Percentiles rank a stretch among this genome's conserved stretches.
phyloP scores from a whole-genome alignment of 768 basidiomycete genomes.

The Boletus tomentosulus region DNA sequence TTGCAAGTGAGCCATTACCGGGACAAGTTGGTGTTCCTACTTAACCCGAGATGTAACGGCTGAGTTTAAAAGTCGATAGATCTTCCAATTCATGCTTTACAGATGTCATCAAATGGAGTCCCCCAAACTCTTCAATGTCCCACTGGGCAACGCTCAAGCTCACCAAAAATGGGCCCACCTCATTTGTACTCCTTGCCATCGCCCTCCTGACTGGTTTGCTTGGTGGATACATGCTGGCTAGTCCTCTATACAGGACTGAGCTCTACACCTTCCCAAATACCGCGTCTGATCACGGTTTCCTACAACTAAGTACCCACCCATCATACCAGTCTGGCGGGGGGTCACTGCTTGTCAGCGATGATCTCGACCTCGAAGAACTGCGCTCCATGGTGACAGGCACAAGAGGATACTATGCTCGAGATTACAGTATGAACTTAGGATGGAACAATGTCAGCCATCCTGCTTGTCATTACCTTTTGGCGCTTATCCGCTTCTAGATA shows the following conservation, averaged over 20 bases:
- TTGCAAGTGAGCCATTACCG: background rate
- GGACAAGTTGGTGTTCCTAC: background rate
- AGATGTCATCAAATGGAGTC: no score
- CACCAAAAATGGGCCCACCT: slow-evolving; percentile 11
- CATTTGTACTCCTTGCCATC: slow-evolving; percentile 16
- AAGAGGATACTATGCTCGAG: slow-evolving; percentile 41
- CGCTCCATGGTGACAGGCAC: slow-evolving; percentile 34
- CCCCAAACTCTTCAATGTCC: slow-evolving; percentile 1
- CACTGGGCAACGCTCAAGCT: slow-evolving; percentile 15
- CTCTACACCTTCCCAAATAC: slow-evolving; percentile 15
- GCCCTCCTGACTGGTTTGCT: slow-evolving; percentile 23
- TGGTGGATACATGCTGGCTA: slow-evolving; percentile 23
- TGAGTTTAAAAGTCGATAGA: no score
- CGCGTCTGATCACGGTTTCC: background rate
- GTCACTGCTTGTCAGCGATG: slow-evolving; percentile 16
- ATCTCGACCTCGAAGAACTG: slow-evolving; percentile 31
- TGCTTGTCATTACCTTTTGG: background rate
- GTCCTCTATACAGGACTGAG: slow-evolving; percentile 12
- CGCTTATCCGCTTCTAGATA: slow-evolving; percentile 29
- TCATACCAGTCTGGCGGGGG: background rate
- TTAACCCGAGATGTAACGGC: no score
- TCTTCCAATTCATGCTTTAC: no score
- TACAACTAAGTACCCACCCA: background rate
- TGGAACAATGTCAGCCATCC: slow-evolving; percentile 43
- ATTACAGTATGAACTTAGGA: slow-evolving; percentile 41